Percentiles rank a stretch among this genome's conserved stretches.
Conservation (phyloP, 306 rosid genomes). For the Pyrus betulifolia region DNA sequence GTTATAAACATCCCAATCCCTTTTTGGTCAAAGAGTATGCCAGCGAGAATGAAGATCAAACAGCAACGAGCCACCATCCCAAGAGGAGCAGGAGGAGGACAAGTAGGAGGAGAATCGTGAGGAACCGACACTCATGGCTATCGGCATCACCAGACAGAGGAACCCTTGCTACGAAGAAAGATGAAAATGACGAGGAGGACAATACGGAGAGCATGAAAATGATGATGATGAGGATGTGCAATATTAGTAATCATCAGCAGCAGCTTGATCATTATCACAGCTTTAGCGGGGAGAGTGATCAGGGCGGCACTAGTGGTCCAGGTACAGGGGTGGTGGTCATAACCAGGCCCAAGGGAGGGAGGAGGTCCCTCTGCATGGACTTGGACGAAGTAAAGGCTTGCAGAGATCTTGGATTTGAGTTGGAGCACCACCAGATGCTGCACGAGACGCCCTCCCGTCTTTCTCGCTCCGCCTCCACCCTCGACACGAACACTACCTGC, state of each 20-base stretch:
- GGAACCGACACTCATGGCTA: neutral
- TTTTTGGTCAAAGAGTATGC: constrained; percentile 37
- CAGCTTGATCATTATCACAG: constrained; percentile 12
- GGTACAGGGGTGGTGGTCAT: constrained; percentile 43
- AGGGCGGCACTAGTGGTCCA: neutral
- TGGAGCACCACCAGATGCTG: constrained; percentile 43
- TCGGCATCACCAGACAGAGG: neutral
- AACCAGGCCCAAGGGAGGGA: constrained; percentile 76
- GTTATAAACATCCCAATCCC: neutral
- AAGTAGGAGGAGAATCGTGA: constrained; percentile 8
- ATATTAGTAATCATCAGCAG: neutral
- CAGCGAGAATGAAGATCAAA: constrained; percentile 49
- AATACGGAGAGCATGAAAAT: neutral
- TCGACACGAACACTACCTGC: constrained; percentile 34
- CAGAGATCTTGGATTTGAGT: constrained; percentile 79
- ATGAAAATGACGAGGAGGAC: neutral
- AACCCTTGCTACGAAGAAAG: neutral
- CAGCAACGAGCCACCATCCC: neutral
- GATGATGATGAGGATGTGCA: constrained; percentile 1
- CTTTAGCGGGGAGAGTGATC: constrained; percentile 18
- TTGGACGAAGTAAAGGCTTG: constrained; percentile 89
- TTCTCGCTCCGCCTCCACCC: constrained; percentile 34
- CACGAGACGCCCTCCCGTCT: constrained; percentile 42
- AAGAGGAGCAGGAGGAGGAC: constrained; percentile 29
- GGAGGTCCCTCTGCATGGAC: constrained; percentile 58